Base-by-base conservation (phyloP, 2,329 filamentous ascomycete species). In the Polychaeton citri region DNA sequence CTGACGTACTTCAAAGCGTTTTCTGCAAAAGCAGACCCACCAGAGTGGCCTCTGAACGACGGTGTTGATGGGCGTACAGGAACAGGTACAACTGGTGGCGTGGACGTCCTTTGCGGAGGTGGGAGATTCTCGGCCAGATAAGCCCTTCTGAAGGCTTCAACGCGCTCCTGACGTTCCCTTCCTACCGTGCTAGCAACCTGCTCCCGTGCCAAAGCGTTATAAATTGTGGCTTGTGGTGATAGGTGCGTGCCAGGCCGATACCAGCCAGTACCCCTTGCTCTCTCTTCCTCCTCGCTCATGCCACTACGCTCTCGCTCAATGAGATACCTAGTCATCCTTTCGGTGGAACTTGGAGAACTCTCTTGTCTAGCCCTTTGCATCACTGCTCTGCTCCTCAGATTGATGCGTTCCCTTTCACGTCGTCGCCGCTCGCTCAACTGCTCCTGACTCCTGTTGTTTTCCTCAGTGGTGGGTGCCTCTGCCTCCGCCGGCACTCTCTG, bases 1-100 rank as follows among this genome's bases (percentile, higher is more conserved):
- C 73, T 69, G 12, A 80, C 63, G 51, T 79, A 80, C 46, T 65
- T 68, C 47, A 80, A 70, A 2, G 71, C 69, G 44, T 72, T 68
- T 15, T 28, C 48, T 75, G 72, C 35, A 79, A 51, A 34, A 60
- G 54, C 10, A 58, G 10, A 10, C 13, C 12, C 30, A 15, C 12
- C 30, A 9, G 30, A 32, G 13, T 32, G 13, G 18, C 8, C 19
- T 4, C 7, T 12, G 17, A 19, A 24, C 9, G 43, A 15, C 8
- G 40, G 24, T 7, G 42, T 37, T 6, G 48, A 39, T n/a, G 34
- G 19, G 10, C 17, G 34, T 26, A 31, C 30, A 3, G 31, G 40
- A 13, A 40, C 24, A 10, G 32, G 32, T 15, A 43, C 37, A n/a
- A n/a, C n/a, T 2, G 49, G 46, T 15, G 49, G 49, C 17, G 50